Percentiles rank a stretch among this genome's conserved stretches.
Conservation (phyloP, 805 yeast genomes). For the Citeromyces nyonsensis region DNA sequence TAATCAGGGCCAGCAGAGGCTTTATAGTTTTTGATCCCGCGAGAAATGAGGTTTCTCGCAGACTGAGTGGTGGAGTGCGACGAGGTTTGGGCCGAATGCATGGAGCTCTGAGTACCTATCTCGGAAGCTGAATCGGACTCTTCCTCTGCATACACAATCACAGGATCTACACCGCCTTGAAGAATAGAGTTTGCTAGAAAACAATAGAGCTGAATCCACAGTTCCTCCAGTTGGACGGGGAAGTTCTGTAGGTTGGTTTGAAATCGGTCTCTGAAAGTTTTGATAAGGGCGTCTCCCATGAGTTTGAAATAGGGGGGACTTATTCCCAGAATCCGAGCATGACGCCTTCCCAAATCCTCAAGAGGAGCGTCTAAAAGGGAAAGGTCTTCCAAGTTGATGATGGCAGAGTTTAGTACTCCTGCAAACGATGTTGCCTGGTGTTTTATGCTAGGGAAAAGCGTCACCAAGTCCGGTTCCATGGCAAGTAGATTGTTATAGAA, state of each 20-base stretch:
- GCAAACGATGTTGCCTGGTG: conserved; percentile 76
- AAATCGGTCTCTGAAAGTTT: conserved; percentile 55
- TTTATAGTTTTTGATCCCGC: too few relatives aligned
- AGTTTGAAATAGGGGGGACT: conserved; percentile 52
- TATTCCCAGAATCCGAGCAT: conserved; percentile 59
- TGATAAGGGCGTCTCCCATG: conserved; percentile 60
- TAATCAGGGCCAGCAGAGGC: too few relatives aligned
- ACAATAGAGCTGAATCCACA: conserved; percentile 58
- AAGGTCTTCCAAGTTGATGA: conserved; percentile 47
- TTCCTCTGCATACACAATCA: conserved; percentile 11
- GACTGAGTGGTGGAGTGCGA: too few relatives aligned
- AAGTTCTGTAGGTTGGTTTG: conserved; percentile 18
- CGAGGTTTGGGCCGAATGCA: too few relatives aligned
- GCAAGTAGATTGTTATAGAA: conserved; percentile 55
- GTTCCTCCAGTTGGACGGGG: conserved; percentile 43
- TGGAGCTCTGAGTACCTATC: too few relatives aligned
- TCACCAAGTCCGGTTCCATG: conserved; percentile 45
- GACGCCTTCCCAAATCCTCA: conserved; percentile 53
- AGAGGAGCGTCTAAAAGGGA: conserved; percentile 41
- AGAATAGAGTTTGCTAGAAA: conserved; percentile 54
- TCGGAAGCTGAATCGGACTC: too few relatives aligned
- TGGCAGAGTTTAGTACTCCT: conserved; percentile 57
- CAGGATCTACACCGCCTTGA: conserved; percentile 43
- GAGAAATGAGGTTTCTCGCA: too few relatives aligned
- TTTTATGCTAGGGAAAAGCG: conserved; percentile 54